phyloP scores from a whole-genome alignment of 129 eudicot species.

The Pulicaria dysenterica region DNA sequence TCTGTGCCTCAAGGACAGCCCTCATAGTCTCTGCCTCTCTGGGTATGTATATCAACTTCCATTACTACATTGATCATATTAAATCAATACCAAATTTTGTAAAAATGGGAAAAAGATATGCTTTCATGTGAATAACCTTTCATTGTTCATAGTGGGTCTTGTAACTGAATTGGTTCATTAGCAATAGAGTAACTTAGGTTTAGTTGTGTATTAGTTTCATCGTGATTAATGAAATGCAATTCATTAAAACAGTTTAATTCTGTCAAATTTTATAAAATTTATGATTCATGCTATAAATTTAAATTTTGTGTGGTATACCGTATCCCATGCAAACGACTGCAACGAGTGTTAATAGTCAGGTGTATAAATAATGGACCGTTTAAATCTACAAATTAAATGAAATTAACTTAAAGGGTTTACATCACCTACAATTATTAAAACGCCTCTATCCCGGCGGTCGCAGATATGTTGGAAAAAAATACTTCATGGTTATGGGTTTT shows the following conservation, averaged over 20 bases:
- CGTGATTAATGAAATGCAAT: neutral
- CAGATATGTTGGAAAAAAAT: no score
- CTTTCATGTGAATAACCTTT: neutral
- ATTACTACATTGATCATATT: conserved; percentile 10
- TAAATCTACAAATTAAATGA: no score
- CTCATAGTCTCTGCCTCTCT: no score
- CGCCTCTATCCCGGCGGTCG: no score
- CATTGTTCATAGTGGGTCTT: conserved; percentile 13
- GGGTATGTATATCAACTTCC: conserved; percentile 18
- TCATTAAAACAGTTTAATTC: conserved; percentile 4
- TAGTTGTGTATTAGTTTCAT: neutral
- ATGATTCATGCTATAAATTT: no score
- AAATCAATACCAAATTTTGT: conserved; percentile 13
- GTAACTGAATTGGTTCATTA: conserved; percentile 4
- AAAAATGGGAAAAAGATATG: neutral
- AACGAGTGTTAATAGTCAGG: no score
- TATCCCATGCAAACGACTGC: no score
- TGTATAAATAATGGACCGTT: no score
- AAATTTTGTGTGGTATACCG: no score
- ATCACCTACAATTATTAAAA: no score
- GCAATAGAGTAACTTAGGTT: conserved; percentile 12
- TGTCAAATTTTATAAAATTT: neutral
- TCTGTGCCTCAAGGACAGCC: conserved; percentile 19
- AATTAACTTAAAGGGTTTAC: no score
- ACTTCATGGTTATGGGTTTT: no score